Evolutionary conservation across 805 yeast species (phyloP).

Genomic region (Hanseniaspora lachancei): DNA sequence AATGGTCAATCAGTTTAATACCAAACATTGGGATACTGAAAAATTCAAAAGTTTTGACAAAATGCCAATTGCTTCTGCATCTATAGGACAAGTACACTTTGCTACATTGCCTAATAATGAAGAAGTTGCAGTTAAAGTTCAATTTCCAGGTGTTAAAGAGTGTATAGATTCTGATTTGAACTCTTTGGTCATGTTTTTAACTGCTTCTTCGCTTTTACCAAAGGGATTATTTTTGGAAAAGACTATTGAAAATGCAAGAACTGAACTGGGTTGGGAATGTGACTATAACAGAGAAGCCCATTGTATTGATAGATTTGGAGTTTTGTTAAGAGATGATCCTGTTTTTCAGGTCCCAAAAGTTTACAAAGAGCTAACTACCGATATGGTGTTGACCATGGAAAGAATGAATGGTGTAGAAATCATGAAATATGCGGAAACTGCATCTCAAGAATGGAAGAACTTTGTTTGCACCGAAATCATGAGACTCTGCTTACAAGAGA

Average conservation of each 20-base stretch:
- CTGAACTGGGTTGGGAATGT: constrained; percentile 94
- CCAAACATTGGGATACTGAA: constrained; percentile 49
- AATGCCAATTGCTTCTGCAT: constrained; percentile 83
- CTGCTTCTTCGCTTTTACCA: constrained; percentile 79
- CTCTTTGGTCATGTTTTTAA: constrained; percentile 63
- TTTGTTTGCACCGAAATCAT: constrained; percentile 77
- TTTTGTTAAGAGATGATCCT: constrained; percentile 44
- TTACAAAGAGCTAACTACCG: constrained; percentile 61
- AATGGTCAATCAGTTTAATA: constrained; percentile 59
- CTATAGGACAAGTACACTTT: constrained; percentile 90
- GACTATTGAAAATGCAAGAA: constrained; percentile 84
- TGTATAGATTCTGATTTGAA: constrained; percentile 90
- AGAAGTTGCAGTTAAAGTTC: constrained; percentile 85
- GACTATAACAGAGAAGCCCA: constrained; percentile 85
- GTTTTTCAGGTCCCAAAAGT: constrained; percentile 74
- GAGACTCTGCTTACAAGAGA: constrained; percentile 76
- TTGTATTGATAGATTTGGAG: constrained; percentile 54
- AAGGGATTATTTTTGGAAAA: constrained; percentile 84
- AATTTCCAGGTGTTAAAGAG: constrained; percentile 91
- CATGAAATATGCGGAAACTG: constrained; percentile 53
- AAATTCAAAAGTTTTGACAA: constrained; percentile 64
- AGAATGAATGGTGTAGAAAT: constrained; percentile 73
- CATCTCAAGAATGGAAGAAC: constrained; percentile 48
- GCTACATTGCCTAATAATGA: constrained; percentile 58
- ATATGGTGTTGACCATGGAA: constrained; percentile 80